Conservation (phyloP, 2,329 filamentous ascomycete genomes). For the Aspergillus novoparasiticus region DNA sequence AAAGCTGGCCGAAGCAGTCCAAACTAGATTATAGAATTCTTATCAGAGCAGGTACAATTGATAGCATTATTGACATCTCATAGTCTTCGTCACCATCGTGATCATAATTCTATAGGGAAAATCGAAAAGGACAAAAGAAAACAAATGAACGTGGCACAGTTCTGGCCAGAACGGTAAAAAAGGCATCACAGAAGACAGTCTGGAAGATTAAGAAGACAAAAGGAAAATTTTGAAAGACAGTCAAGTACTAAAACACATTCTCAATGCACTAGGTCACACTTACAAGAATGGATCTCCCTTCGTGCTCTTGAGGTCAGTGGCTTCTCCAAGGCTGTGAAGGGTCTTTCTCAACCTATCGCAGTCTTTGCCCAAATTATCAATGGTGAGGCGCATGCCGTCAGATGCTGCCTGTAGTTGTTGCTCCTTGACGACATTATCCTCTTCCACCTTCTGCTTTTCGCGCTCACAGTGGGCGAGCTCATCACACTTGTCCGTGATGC, state of each 20-base stretch:
- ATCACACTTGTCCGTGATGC: conserved; percentile 46
- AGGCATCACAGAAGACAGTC: conserved; percentile 11
- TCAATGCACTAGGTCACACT: conserved; percentile 42
- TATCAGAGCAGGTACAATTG: conserved; percentile 49
- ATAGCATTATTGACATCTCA: conserved; percentile 36
- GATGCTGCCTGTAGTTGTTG: conserved; percentile 48
- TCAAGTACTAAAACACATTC: conserved; percentile 21
- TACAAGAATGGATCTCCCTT: conserved; percentile 54
- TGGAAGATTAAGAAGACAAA: conserved; percentile 19
- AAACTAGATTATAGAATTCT: conserved; percentile 45
- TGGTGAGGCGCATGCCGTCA: conserved; percentile 49
- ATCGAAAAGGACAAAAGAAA: conserved; percentile 18
- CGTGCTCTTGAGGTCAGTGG: conserved; percentile 53
- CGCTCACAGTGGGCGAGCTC: conserved; percentile 47
- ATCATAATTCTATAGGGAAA: conserved; percentile 26
- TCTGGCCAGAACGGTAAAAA: conserved; percentile 1
- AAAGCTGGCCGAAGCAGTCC: conserved; percentile 55
- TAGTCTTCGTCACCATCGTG: conserved; percentile 24
- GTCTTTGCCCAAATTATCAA: conserved; percentile 54
- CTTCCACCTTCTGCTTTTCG: conserved; percentile 46
- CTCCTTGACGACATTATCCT: conserved; percentile 49
- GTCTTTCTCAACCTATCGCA: conserved; percentile 54
- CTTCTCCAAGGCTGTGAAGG: conserved; percentile 53
- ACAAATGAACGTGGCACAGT: conserved; percentile 14
- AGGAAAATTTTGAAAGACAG: conserved; percentile 16